phyloP scores from a whole-genome alignment of 495 filamentous ascomycete genomes.

The Neurospora sp. region DNA sequence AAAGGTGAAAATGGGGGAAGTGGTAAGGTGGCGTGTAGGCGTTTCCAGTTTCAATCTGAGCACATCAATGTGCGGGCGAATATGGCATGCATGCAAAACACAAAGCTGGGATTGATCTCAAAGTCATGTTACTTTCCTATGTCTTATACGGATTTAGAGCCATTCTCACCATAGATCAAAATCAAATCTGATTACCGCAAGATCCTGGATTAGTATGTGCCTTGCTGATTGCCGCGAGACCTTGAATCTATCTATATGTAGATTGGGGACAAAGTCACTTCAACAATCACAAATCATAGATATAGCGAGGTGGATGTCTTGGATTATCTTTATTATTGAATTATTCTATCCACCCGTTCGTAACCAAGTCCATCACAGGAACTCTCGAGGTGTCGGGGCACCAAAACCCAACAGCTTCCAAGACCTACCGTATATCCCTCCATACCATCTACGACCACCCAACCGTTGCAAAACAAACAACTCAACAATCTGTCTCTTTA shows the following conservation, averaged over 20 bases:
- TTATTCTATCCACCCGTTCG: not conserved
- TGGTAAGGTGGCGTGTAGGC: not conserved
- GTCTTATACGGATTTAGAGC: not conserved
- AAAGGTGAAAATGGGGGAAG: not conserved
- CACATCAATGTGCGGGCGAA: not conserved
- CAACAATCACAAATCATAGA: not conserved
- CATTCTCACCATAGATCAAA: not conserved
- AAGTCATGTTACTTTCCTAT: not conserved
- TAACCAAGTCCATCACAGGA: not conserved
- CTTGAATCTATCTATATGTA: not conserved
- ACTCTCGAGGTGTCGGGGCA: not conserved
- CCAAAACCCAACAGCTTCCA: not conserved
- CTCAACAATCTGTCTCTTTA: not conserved
- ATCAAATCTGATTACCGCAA: not conserved
- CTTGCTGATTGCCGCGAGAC: not conserved
- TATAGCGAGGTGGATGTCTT: not conserved
- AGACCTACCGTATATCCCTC: not conserved
- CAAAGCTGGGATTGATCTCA: not conserved
- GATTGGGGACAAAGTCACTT: not conserved
- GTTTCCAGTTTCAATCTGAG: not conserved
- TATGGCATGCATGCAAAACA: not conserved
- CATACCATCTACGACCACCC: not conserved
- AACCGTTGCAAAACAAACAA: not conserved
- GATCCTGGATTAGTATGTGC: not conserved
- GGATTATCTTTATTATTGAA: not conserved